Percentiles rank a stretch among this genome's conserved stretches.
phyloP scores from a whole-genome alignment of 2,329 filamentous ascomycete species.

The Sporothrix curviconia region DNA sequence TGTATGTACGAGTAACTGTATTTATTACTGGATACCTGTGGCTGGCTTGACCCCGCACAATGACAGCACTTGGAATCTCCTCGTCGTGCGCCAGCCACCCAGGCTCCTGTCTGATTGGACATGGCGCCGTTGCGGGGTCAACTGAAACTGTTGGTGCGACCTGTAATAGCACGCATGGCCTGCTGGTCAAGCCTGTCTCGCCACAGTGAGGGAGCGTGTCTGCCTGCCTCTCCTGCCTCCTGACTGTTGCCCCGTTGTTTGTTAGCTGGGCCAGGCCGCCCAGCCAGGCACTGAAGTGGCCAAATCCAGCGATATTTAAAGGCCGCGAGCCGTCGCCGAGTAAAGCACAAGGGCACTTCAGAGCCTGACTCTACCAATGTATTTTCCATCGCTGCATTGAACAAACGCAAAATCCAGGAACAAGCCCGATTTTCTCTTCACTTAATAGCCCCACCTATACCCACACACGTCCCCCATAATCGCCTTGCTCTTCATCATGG shows the following conservation, averaged over 20 bases:
- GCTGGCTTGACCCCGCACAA: too few relatives aligned
- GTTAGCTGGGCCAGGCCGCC: background rate
- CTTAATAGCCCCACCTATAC: background rate
- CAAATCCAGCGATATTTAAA: background rate
- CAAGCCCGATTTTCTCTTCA: background rate
- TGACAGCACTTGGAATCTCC: too few relatives aligned
- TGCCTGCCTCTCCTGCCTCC: too few relatives aligned
- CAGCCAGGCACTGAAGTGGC: background rate
- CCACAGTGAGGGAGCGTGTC: conserved; percentile 3
- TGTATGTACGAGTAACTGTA: too few relatives aligned
- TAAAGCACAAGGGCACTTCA: too few relatives aligned
- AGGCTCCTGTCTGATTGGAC: background rate
- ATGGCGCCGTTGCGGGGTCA: conserved; percentile 16
- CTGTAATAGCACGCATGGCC: too few relatives aligned
- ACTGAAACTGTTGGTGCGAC: background rate
- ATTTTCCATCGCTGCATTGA: background rate
- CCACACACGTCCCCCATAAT: background rate
- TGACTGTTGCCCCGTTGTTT: too few relatives aligned
- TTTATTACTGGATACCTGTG: too few relatives aligned
- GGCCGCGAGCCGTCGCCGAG: background rate
- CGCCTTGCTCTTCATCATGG: conserved; percentile 24
- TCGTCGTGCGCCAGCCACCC: too few relatives aligned
- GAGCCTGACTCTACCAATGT: background rate
- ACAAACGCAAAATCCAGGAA: background rate
- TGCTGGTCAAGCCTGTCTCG: conserved; percentile 5